phyloP scores from a whole-genome alignment of 2,329 filamentous ascomycete species.

The Cytospora chrysosperma region DNA sequence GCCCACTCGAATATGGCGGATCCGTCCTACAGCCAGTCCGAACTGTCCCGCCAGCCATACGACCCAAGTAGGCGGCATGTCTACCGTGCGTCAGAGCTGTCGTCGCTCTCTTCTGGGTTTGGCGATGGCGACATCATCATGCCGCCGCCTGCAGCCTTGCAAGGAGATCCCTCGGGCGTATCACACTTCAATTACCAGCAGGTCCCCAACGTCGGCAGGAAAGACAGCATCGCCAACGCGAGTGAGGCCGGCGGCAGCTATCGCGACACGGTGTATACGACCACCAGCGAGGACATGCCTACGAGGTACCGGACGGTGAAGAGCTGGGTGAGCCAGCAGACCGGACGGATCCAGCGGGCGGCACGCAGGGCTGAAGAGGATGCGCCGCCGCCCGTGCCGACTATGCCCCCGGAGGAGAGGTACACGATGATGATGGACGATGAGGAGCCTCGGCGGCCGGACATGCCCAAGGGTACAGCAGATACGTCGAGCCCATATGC shows the following conservation, averaged over 20 bases:
- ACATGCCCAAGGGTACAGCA: background rate
- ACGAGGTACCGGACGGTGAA: conserved; percentile 57
- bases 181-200: conserved; percentile 10
- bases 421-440: conserved; percentile 53
- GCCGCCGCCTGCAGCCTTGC: conserved; percentile 33
- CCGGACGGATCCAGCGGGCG: conserved; percentile 50
- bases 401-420: conserved; percentile 45
- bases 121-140: conserved; percentile 60
- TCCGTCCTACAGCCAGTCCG: conserved; percentile 40
- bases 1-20: conserved; percentile 38
- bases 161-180: conserved; percentile 15
- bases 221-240: conserved; percentile 31
- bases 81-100: conserved; percentile 50
- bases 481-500: background rate
- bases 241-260: conserved; percentile 36
- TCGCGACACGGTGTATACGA: conserved; percentile 54
- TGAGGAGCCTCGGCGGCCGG: conserved; percentile 42
- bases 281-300: conserved; percentile 52
- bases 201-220: conserved; percentile 21
- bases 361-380: conserved; percentile 39
- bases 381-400: conserved; percentile 43
- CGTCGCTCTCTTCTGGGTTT: conserved; percentile 64
- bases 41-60: conserved; percentile 39
- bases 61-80: conserved; percentile 36
- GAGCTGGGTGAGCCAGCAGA: conserved; percentile 67